Conservation (phyloP, 2,329 filamentous ascomycete species). For the Fonsecaea pugnacius region DNA sequence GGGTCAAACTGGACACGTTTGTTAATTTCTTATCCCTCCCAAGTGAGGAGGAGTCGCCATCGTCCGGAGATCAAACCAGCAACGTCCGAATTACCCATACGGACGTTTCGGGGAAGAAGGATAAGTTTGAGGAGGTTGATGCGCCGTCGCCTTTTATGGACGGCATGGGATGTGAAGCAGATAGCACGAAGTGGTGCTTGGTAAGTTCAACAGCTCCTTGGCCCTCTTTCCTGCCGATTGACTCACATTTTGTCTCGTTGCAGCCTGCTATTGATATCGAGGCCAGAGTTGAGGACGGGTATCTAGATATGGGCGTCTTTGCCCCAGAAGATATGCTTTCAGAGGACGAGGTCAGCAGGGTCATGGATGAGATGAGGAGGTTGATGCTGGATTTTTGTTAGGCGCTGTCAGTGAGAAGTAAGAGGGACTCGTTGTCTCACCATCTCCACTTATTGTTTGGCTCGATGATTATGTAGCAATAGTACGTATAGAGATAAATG, state of each 20-base stretch:
- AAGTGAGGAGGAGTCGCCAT: slow-evolving; percentile 5
- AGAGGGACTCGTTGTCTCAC: not conserved
- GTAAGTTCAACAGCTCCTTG: slow-evolving; percentile 26
- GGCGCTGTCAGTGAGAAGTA: not conserved
- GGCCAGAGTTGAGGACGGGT: slow-evolving; percentile 53
- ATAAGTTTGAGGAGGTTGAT: not conserved
- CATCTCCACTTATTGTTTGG: not conserved
- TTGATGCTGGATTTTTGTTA: slow-evolving; percentile 15
- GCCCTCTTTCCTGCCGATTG: not conserved
- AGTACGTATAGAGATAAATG: too few species aligned
- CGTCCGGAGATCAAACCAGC: not conserved
- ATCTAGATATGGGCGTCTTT: slow-evolving; percentile 60
- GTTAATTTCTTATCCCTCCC: slow-evolving; percentile 77
- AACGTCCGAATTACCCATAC: slow-evolving; percentile 23
- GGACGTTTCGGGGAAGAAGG: slow-evolving; percentile 13
- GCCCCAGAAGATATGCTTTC: slow-evolving; percentile 51
- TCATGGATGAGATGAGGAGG: slow-evolving; percentile 26
- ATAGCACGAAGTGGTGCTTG: slow-evolving; percentile 29
- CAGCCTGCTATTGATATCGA: slow-evolving; percentile 62
- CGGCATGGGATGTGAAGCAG: not conserved
- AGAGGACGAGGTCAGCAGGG: slow-evolving; percentile 35
- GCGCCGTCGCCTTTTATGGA: slow-evolving; percentile 29
- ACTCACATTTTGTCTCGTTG: slow-evolving; percentile 10
- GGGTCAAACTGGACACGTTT: slow-evolving; percentile 70
- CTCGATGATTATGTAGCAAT: not conserved